A percentile compares a stretch with the other conserved stretches of the same genome.
Evolutionary conservation across 1,284 basidiomycete genomes (phyloP).

Genomic region (Cystobasidiaceae sp.): DNA sequence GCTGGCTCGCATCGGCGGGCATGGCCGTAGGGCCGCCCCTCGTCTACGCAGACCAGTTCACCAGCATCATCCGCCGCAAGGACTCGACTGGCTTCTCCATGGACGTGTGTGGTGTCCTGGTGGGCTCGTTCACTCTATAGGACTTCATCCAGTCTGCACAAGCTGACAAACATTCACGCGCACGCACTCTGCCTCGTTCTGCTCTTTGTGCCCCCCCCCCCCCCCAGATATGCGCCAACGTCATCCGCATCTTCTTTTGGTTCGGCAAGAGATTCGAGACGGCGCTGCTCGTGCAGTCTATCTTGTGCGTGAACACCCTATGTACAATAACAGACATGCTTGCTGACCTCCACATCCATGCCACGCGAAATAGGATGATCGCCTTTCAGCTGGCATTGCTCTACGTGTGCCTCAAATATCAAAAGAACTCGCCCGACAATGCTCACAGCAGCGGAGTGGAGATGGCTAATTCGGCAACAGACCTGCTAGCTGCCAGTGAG

Average conservation of each 20-base stretch:
- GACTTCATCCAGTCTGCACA: conserved; percentile 48
- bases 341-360: not conserved
- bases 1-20: conserved; percentile 46
- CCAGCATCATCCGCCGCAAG: conserved; percentile 38
- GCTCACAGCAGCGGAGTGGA: not conserved
- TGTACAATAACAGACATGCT: no score
- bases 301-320: no score
- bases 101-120: conserved; percentile 46
- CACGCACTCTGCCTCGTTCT: no score
- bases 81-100: conserved; percentile 51
- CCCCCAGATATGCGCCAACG: conserved; percentile 46
- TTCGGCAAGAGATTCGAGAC: conserved; percentile 52
- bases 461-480: not conserved
- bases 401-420: conserved; percentile 51
- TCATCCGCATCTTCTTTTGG: conserved; percentile 49
- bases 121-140: not conserved
- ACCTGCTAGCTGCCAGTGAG: not conserved
- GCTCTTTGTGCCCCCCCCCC: no score
- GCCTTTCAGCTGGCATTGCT: conserved; percentile 51
- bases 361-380: conserved; percentile 48
- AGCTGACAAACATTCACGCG: no score
- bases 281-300: conserved; percentile 50
- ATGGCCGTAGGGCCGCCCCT: conserved; percentile 50
- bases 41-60: conserved; percentile 50
- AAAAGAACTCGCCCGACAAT: not conserved